A percentile compares a stretch with the other conserved stretches of the same genome.
Evolutionary conservation across 169 alveolate genomes (phyloP).

Genomic region (Cryptosporidium ubiquitum): DNA sequence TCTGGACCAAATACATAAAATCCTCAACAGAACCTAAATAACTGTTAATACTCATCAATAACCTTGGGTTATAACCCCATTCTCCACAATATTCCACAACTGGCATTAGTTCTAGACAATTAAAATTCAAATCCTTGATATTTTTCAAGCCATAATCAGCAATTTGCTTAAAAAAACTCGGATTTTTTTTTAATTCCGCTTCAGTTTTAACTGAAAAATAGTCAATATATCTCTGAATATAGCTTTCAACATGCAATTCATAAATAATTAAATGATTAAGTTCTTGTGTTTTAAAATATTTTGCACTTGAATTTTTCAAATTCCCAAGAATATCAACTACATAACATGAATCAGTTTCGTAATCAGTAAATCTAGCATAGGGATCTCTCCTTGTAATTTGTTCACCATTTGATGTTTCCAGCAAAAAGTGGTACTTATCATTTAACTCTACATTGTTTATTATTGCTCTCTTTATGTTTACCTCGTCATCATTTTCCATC

Average conservation of each 20-base stretch:
- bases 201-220: not conserved
- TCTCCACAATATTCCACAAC: conserved; percentile 78
- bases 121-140: conserved; percentile 62
- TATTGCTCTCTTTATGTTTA: conserved; percentile 4
- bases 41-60: conserved; percentile 55
- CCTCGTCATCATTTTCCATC: conserved; percentile 32
- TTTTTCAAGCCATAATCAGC: conserved; percentile 43
- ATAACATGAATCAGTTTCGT: conserved; percentile 26
- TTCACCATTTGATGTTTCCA: conserved; percentile 63
- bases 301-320: not conserved
- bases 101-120: conserved; percentile 77
- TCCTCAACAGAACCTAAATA: conserved; percentile 67
- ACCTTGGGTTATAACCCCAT: conserved; percentile 80
- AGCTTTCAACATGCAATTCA: conserved; percentile 70
- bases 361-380: conserved; percentile 57
- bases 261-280: conserved; percentile 24
- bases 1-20: conserved; percentile 59
- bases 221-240: not conserved
- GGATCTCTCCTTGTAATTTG: conserved; percentile 58
- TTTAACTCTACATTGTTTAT: conserved; percentile 3
- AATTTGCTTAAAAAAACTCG: conserved; percentile 40
- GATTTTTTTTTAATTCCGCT: not conserved
- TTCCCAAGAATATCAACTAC: not conserved
- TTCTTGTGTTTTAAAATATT: not conserved
- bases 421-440: conserved; percentile 25